A percentile compares a stretch with the other conserved stretches of the same genome.
Conservation (phyloP, 2,329 filamentous ascomycete species). For the Drechslerella dactyloides region DNA sequence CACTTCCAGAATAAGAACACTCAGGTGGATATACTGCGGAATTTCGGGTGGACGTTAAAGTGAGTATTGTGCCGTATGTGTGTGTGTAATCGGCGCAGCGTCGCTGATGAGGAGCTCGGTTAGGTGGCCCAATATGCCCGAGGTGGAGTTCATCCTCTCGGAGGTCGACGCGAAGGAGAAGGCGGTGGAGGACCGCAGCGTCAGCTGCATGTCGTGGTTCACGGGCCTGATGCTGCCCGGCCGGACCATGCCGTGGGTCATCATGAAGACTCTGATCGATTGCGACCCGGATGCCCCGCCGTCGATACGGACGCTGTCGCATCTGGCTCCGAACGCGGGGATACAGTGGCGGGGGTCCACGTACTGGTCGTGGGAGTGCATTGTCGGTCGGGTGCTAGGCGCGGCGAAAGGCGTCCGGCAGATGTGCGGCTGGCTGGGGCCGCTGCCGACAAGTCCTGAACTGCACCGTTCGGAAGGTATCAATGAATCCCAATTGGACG, state of each 20-base stretch:
- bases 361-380: conserved; percentile 75
- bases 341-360: conserved; percentile 80
- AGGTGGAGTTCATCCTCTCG: conserved; percentile 69
- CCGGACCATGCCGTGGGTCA: conserved; percentile 72
- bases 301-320: conserved; percentile 70
- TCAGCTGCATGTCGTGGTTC: conserved; percentile 78
- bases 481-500: background rate
- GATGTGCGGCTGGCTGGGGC: conserved; percentile 76
- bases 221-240: conserved; percentile 75
- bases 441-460: conserved; percentile 71
- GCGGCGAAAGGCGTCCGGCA: conserved; percentile 72
- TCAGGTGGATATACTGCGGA: conserved; percentile 72
- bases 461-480: conserved; percentile 67
- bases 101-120: conserved; percentile 23
- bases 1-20: conserved; percentile 70
- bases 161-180: conserved; percentile 64
- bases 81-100: background rate
- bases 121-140: conserved; percentile 72
- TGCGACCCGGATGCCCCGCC: conserved; percentile 73
- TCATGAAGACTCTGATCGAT: conserved; percentile 79
- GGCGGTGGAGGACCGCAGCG: conserved; percentile 67
- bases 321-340: conserved; percentile 72
- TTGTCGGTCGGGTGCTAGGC: conserved; percentile 75
- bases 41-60: conserved; percentile 74
- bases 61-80: conserved; percentile 51